Conservation (phyloP, 352 stramenopile species). For the Phytophthora idaei region DNA sequence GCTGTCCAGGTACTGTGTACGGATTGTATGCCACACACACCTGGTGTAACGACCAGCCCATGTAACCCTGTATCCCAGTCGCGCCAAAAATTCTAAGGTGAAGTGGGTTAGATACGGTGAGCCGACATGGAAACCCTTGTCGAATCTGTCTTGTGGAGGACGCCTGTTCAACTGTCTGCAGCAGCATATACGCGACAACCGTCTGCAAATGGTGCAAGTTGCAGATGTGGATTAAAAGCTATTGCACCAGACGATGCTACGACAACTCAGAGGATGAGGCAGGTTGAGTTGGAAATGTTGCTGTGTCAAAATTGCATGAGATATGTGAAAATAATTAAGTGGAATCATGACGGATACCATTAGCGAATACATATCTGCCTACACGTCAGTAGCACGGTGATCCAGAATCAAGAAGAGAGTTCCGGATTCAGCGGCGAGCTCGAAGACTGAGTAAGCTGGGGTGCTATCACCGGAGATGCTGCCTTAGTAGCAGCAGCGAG, state of each 20-base stretch:
- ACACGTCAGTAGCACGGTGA: too few species aligned
- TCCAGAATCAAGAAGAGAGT: too few species aligned
- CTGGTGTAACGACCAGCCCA: too few species aligned
- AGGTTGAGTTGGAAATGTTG: not conserved
- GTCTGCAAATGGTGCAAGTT: conserved; percentile 5
- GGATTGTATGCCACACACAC: too few species aligned
- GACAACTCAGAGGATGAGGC: not conserved
- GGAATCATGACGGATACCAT: too few species aligned
- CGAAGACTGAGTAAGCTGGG: too few species aligned
- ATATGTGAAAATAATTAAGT: not conserved
- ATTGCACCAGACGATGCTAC: not conserved
- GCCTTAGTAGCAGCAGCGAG: too few species aligned
- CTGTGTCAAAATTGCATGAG: not conserved
- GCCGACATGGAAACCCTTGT: not conserved
- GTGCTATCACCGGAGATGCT: too few species aligned
- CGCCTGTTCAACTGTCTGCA: not conserved
- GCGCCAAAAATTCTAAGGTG: not conserved
- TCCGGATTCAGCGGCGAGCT: too few species aligned
- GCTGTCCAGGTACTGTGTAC: too few species aligned
- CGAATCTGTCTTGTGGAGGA: not conserved
- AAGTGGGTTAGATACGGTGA: not conserved
- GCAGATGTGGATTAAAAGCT: not conserved
- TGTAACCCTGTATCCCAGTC: too few species aligned
- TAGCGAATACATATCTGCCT: too few species aligned
- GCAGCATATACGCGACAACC: not conserved